Conservation (phyloP, 495 filamentous ascomycete species). For the Aeminium ludgeri region DNA sequence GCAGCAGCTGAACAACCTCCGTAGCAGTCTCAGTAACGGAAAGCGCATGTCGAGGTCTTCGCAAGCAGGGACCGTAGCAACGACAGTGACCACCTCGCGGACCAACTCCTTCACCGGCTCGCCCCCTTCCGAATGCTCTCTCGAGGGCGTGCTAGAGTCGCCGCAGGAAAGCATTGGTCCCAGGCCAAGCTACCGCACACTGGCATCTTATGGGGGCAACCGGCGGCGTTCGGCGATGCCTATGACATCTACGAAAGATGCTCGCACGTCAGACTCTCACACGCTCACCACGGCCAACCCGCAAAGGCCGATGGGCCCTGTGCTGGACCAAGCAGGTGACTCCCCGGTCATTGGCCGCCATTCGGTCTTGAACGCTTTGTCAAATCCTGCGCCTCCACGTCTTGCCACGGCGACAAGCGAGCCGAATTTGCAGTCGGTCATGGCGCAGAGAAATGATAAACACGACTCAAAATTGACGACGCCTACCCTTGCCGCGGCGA, state of each 20-base stretch:
- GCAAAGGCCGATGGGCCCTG: constrained; percentile 11
- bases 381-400: background rate
- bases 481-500: background rate
- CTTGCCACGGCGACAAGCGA: constrained; percentile 5
- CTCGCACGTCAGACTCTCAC: constrained; percentile 9
- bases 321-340: too few relatives aligned
- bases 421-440: constrained; percentile 6
- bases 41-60: constrained; percentile 7
- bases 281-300: constrained; percentile 1
- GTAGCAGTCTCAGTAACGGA: constrained; percentile 14
- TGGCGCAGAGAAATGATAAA: background rate
- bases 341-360: constrained; percentile 6
- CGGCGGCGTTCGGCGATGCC: constrained; percentile 21
- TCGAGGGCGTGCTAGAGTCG: constrained; percentile 11
- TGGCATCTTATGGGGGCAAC: constrained; percentile 10
- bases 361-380: background rate
- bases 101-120: constrained; percentile 19
- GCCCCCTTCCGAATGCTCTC: constrained; percentile 14
- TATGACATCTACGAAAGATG: constrained; percentile 15
- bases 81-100: constrained; percentile 18
- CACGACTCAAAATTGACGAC: constrained; percentile 7
- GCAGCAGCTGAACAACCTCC: constrained; percentile 15
- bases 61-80: constrained; percentile 5
- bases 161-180: constrained; percentile 14
- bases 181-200: constrained; percentile 19